Evolutionary conservation across 2,329 filamentous ascomycete genomes (phyloP).

Genomic region (Plectosphaerella sp.): DNA sequence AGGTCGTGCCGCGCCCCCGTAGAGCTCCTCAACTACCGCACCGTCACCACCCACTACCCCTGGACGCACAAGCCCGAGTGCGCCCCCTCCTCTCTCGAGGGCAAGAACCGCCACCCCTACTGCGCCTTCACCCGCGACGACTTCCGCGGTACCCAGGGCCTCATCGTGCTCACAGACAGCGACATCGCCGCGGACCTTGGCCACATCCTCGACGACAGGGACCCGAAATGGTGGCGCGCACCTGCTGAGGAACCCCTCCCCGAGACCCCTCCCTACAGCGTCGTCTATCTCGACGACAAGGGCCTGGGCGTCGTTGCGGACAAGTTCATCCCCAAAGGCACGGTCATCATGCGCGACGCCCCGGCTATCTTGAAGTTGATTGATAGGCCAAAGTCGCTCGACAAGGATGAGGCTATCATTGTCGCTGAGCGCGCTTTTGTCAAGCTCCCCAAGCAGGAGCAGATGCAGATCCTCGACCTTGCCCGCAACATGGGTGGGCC

Average conservation of each 20-base stretch:
- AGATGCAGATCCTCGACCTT: constrained; percentile 18
- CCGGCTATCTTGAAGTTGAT: constrained; percentile 20
- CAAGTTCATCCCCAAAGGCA: constrained; percentile 21
- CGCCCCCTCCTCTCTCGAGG: not conserved
- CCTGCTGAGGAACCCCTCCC: not conserved
- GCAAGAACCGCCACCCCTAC: not conserved
- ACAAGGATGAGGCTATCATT: constrained; percentile 14
- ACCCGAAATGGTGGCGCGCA: constrained; percentile 1
- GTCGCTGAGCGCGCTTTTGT: constrained; percentile 22
- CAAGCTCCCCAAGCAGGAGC: constrained; percentile 16
- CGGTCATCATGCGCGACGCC: constrained; percentile 23
- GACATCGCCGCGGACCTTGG: constrained; percentile 6
- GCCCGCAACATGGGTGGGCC: constrained; percentile 23
- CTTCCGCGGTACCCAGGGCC: constrained; percentile 7
- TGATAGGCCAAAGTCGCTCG: constrained; percentile 14
- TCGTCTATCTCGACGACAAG: constrained; percentile 20
- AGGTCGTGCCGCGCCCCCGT: not conserved
- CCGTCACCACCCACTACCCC: not conserved
- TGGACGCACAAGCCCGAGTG: constrained; percentile 12
- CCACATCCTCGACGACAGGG: constrained; percentile 2
- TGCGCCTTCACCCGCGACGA: constrained; percentile 10
- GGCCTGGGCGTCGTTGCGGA: constrained; percentile 25
- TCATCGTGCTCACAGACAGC: constrained; percentile 8
- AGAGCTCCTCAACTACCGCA: not conserved
- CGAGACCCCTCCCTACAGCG: constrained; percentile 15